A percentile compares a stretch with the other conserved stretches of the same genome.
Evolutionary conservation across 305 asterid genomes (phyloP).

Genomic region (Solanum hybrid): DNA sequence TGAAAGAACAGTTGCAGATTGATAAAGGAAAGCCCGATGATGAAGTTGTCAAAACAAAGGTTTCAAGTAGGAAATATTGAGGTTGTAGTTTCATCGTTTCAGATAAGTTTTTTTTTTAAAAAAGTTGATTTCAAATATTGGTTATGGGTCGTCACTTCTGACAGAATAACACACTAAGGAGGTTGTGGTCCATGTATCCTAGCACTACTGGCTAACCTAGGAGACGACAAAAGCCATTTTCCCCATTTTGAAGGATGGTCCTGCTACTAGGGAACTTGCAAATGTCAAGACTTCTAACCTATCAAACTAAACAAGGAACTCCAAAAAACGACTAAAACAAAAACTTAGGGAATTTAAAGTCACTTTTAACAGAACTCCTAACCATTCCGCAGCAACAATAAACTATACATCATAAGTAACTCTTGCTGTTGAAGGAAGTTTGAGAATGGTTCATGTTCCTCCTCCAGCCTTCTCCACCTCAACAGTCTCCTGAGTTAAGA

Average conservation of each 20-base stretch:
- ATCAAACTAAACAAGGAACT: constrained; percentile 3
- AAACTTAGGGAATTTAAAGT: neutral
- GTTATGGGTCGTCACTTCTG: constrained; percentile 8
- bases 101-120: neutral
- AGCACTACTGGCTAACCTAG: constrained; percentile 7
- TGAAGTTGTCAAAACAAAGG: neutral
- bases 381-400: neutral
- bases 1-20: neutral
- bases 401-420: neutral
- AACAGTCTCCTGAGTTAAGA: neutral
- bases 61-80: neutral
- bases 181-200: constrained; percentile 4
- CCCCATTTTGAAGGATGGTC: neutral
- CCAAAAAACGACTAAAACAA: neutral
- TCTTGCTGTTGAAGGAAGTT: neutral
- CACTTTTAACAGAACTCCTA: neutral
- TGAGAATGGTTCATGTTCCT: neutral
- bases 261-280: neutral
- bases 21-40: neutral
- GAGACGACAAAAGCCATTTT: neutral
- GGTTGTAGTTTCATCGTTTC: neutral
- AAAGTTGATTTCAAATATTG: neutral
- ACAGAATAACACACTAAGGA: constrained; percentile 1
- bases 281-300: constrained; percentile 8
- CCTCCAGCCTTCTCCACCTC: neutral